Evolutionary conservation across 2,329 filamentous ascomycete species (phyloP), one percentile per base, ranked within the genome.

Genomic region (Alternaria sp.): DNA sequence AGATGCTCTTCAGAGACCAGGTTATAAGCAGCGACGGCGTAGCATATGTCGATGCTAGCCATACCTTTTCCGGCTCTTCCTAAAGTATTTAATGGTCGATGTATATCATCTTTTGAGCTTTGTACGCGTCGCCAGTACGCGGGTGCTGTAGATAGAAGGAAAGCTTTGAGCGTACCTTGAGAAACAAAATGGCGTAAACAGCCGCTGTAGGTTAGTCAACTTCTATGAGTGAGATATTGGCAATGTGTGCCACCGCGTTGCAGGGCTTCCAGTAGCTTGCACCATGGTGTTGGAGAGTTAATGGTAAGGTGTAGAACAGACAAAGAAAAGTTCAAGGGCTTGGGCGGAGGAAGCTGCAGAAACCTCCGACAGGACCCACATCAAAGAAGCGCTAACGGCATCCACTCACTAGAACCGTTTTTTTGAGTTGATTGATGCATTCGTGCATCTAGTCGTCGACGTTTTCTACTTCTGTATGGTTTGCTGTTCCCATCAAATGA

Each of bases 21-120:
- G 65, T 76, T 80, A 77, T 82, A 82, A 82, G 80, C 80, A 82
- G 76, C 80, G 80, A 81, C 79, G 71, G 76, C 77, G 73, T 72
- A 77, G 74, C 74, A 81, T 81, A 72, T 81, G 79, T 77, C 79
- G 79, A 81, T 81, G 75, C 79, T 75, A 76, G 78, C 77, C 77
- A 77, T 81, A 77, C 79, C 80, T 82, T 80, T 80, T 82, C 78
- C 80, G 80, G 80, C 80, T 82, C 80, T 82, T 82, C 80, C 80
- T 82, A 80, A 73, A 74, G 66, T 68, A 69, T 67, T 63, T 71
- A 64, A 73, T 73, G 73, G 73, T 75, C 72, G 69, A 73, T 74
- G 68, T 68, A 67, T 71, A 56, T 75, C 73, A 76, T 76, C 73
- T 59, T 65, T 72, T 60, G 63, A 72, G 69, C 69, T 53, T 34